These are phyloP conservation scores for Neofusicoccum sp. DNA, from an alignment of 2,329 filamentous ascomycete species.

Conservation along the genomic window DNA sequence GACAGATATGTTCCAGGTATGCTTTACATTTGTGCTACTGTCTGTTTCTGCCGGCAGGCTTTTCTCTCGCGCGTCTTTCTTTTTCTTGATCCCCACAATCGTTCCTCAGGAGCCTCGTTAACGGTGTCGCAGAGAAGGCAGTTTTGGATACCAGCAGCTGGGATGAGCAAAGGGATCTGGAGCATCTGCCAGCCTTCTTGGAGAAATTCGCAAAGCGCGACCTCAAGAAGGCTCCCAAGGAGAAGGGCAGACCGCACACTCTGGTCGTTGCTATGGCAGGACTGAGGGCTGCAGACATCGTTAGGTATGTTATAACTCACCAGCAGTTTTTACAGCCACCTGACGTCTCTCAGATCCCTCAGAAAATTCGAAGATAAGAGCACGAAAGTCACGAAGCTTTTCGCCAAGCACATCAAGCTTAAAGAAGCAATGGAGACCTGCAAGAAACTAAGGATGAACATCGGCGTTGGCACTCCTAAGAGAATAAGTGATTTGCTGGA, in stretches of 20 bases:
- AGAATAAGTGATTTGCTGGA: slow-evolving; percentile 81
- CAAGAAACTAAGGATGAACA: slow-evolving; percentile 68
- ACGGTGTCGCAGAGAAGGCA: slow-evolving; percentile 59
- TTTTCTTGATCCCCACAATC: slow-evolving; percentile 20
- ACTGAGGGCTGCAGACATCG: slow-evolving; percentile 81
- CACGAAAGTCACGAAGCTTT: slow-evolving; percentile 82
- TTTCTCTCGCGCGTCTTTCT: not conserved
- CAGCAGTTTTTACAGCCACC: slow-evolving; percentile 19
- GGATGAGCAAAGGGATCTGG: slow-evolving; percentile 65
- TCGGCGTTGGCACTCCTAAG: slow-evolving; percentile 88
- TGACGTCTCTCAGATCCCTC: slow-evolving; percentile 53
- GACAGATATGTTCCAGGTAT: slow-evolving; percentile 79
- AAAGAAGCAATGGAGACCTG: slow-evolving; percentile 81
- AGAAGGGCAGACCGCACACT: slow-evolving; percentile 69
- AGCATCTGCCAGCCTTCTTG: slow-evolving; percentile 78
- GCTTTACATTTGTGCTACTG: slow-evolving; percentile 25
- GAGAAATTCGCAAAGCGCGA: slow-evolving; percentile 64
- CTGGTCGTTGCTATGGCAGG: slow-evolving; percentile 85
- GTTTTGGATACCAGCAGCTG: slow-evolving; percentile 82
- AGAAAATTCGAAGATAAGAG: slow-evolving; percentile 80
- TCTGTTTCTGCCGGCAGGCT: not conserved
- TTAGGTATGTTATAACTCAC: slow-evolving; percentile 55
- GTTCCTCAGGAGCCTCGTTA: not conserved
- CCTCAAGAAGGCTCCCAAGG: slow-evolving; percentile 66
- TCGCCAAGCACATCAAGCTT: slow-evolving; percentile 97